Percentiles rank a stretch among this genome's conserved stretches.
These are phyloP conservation scores for Flaveria ramosissima DNA, from an alignment of 129 eudicot species.

Conservation along the genomic window DNA sequence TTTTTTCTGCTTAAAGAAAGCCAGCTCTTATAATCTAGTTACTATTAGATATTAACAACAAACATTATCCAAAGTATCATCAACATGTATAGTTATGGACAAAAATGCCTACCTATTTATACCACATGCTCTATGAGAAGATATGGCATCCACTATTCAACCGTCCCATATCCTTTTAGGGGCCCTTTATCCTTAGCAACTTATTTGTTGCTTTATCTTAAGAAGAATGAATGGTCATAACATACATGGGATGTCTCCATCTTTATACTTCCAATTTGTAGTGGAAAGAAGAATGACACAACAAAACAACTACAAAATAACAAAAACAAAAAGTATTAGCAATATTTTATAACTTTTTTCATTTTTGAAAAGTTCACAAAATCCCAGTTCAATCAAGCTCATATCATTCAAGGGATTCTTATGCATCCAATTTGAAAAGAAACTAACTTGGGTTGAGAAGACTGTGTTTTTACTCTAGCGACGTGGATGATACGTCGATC, in stretches of 20 bases:
- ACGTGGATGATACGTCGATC: background rate
- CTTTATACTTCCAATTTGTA: slow-evolving; percentile 15
- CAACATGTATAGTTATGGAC: slow-evolving; percentile 6
- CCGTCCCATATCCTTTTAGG: slow-evolving; percentile 8
- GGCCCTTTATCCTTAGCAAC: slow-evolving; percentile 21
- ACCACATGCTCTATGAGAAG: slow-evolving; percentile 13
- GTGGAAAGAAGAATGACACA: slow-evolving; percentile 23
- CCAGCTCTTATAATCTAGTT: background rate
- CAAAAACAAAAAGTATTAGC: background rate
- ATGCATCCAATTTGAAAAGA: background rate
- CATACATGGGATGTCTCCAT: slow-evolving; percentile 33
- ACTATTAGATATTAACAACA: background rate
- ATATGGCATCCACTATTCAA: slow-evolving; percentile 21
- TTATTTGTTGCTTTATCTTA: background rate
- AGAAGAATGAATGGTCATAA: slow-evolving; percentile 23
- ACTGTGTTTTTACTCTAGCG: background rate
- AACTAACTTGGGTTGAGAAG: background rate
- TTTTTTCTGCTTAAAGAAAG: background rate
- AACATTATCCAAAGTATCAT: background rate
- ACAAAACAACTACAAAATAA: slow-evolving; percentile 26
- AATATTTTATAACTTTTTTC: background rate
- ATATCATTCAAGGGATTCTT: no score
- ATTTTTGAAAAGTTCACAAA: background rate
- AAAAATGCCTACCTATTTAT: slow-evolving; percentile 20
- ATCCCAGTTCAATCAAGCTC: no score